Evolutionary conservation across 148 eudicot species (phyloP).

Genomic region (Persicaria maculosa): DNA sequence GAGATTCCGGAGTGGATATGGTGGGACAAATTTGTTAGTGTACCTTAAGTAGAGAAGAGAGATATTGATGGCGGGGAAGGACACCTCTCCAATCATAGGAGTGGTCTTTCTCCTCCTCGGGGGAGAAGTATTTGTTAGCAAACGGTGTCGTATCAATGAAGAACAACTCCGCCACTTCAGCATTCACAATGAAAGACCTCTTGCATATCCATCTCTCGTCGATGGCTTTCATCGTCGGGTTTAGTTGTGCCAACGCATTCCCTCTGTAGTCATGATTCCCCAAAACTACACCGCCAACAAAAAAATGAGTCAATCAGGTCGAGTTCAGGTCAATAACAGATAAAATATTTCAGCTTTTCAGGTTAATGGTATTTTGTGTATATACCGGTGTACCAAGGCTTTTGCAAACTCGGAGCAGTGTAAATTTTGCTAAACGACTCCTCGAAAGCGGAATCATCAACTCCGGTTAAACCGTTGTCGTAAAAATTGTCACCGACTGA

Average conservation of each 20-base stretch:
- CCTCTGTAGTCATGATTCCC: slow-evolving; percentile 91
- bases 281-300: slow-evolving; percentile 35
- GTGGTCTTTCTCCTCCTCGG: slow-evolving; percentile 22
- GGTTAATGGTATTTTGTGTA: neutral
- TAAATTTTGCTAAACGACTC: slow-evolving; percentile 62
- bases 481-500: slow-evolving; percentile 89
- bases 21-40: neutral
- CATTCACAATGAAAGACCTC: slow-evolving; percentile 56
- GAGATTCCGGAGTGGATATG: no score
- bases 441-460: slow-evolving; percentile 54
- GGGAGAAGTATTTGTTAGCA: slow-evolving; percentile 44
- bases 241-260: slow-evolving; percentile 60
- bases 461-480: slow-evolving; percentile 48
- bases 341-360: neutral
- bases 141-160: slow-evolving; percentile 84
- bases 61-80: slow-evolving; percentile 38
- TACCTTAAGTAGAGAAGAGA: slow-evolving; percentile 43
- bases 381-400: slow-evolving; percentile 68
- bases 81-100: slow-evolving; percentile 75
- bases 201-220: slow-evolving; percentile 68
- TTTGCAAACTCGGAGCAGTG: slow-evolving; percentile 65
- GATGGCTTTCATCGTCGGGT: slow-evolving; percentile 35
- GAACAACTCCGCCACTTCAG: slow-evolving; percentile 70
- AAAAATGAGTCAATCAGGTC: neutral
- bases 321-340: neutral